Percentiles rank a stretch among this genome's conserved stretches.
Evolutionary conservation across 345 rosid genomes (phyloP).

Genomic region (Rhizophora mangle): DNA sequence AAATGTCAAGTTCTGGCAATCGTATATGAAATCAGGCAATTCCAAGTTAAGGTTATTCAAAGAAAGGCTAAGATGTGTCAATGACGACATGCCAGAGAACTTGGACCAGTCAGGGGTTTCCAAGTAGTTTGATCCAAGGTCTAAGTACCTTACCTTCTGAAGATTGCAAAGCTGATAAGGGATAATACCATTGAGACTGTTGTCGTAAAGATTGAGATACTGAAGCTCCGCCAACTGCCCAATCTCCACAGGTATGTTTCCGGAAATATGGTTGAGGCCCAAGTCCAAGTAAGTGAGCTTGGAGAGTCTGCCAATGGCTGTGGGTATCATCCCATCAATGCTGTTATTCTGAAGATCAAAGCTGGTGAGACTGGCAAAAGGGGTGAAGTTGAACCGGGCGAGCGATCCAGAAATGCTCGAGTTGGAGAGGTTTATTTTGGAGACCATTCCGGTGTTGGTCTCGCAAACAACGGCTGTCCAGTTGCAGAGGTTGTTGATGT

Average conservation of each 20-base stretch:
- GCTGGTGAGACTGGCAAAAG: slow-evolving; percentile 41
- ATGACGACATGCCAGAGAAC: slow-evolving; percentile 43
- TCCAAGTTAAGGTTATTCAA: slow-evolving; percentile 24
- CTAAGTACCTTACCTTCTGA: slow-evolving; percentile 40
- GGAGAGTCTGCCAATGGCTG: slow-evolving; percentile 36
- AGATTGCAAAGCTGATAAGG: slow-evolving; percentile 51
- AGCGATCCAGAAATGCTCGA: slow-evolving; percentile 38
- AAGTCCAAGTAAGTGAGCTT: slow-evolving; percentile 42
- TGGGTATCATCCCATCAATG: slow-evolving; percentile 32
- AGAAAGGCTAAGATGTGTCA: slow-evolving; percentile 46
- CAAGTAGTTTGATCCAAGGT: slow-evolving; percentile 58
- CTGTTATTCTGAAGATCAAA: slow-evolving; percentile 33
- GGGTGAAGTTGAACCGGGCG: slow-evolving; percentile 43
- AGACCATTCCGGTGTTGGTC: slow-evolving; percentile 23
- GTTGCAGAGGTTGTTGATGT: slow-evolving; percentile 52
- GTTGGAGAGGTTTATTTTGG: slow-evolving; percentile 36
- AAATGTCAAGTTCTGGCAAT: slow-evolving; percentile 43
- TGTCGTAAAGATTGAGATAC: slow-evolving; percentile 36
- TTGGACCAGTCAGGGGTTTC: slow-evolving; percentile 50
- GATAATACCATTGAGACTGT: slow-evolving; percentile 43
- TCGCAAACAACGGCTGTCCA: slow-evolving; percentile 54
- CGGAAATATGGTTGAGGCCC: slow-evolving; percentile 36
- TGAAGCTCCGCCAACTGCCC: slow-evolving; percentile 38
- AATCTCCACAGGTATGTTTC: slow-evolving; percentile 38
- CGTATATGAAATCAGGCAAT: slow-evolving; percentile 48